Conservation (phyloP, 345 rosid genomes). For the Eucalyptus erythrocorys region DNA sequence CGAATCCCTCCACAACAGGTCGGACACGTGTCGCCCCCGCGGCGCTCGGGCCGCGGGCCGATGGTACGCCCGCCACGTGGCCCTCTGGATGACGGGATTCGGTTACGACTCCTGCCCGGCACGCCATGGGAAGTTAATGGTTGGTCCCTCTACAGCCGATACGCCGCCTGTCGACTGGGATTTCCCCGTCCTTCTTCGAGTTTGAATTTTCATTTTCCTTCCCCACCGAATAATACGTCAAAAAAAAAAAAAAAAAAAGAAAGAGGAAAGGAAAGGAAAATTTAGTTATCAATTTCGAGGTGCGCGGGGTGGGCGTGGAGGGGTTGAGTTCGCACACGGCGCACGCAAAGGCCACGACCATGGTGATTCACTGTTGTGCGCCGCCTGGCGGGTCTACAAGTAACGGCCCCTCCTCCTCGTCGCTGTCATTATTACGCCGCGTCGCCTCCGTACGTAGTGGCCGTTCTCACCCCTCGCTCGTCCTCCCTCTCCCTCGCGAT, state of each 20-base stretch:
- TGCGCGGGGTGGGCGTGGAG: background rate
- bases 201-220: background rate
- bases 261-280: background rate
- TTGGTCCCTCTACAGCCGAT: background rate
- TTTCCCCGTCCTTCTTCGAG: background rate
- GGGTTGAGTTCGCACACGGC: background rate
- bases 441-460: background rate
- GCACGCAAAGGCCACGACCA: background rate
- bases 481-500: background rate
- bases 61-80: background rate
- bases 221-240: background rate
- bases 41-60: background rate
- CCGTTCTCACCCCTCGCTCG: accelerated
- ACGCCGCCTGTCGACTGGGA: background rate
- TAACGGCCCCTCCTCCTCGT: background rate
- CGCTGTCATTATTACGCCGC: background rate
- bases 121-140: background rate
- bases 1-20: background rate
- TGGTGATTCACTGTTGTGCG: background rate
- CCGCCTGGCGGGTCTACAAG: background rate
- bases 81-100: background rate
- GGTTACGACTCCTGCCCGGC: background rate
- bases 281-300: background rate
- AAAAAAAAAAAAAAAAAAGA: background rate
- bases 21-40: background rate